Evolutionary conservation across 441 rosid genomes (phyloP), one percentile per base, ranked within the genome.

Genomic region (Pelargonium fulgidum): DNA sequence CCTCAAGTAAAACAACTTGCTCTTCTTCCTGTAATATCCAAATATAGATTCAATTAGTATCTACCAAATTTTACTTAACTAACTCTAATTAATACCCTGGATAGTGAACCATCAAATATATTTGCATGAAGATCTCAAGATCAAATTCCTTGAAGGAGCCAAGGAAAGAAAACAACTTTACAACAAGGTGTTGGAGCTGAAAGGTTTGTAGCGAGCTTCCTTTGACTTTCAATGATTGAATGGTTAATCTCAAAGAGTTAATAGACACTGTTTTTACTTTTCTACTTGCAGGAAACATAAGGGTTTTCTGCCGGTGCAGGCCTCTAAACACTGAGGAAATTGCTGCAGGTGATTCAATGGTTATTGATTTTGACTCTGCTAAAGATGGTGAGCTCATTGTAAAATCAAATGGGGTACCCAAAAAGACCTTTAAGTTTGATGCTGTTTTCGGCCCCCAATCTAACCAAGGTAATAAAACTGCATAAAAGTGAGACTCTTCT

Each of bases 241-340:
- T 42, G 65, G 59, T 66, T 45, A 69, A 29, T 20, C 63, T 59
- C 63, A 22, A 69, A 47, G 64, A 68, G 56, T 47, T 78, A 41
- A 67, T 73, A 64, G 71, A 71, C 68, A 11, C 17, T 68, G 52
- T 62, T 47, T 16, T 65, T 45, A 47, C 24, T 66, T 44, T 59
- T 59, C 33, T 65, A 63, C 66, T 73, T 79, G 52, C 93, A 94
- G 99, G 99, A 78, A 94, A 94, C 75, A 91, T 94, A 72, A 85
- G 92, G 82, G 97, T 94, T 75, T 90, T 88, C 74, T 94, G 99
- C 82, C 82, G 97, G 69, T 91, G 99, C 68, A 81, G 99, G 72
- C 96, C 97, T 71, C 81, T 94, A 72, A 87, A 90, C 72, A 50
- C 73, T 66, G 89, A 91, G 67, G 97, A 94, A 81, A 65, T 75